phyloP scores from a whole-genome alignment of 2,329 filamentous ascomycete genomes.

The Zymoseptoria pseudotritici region DNA sequence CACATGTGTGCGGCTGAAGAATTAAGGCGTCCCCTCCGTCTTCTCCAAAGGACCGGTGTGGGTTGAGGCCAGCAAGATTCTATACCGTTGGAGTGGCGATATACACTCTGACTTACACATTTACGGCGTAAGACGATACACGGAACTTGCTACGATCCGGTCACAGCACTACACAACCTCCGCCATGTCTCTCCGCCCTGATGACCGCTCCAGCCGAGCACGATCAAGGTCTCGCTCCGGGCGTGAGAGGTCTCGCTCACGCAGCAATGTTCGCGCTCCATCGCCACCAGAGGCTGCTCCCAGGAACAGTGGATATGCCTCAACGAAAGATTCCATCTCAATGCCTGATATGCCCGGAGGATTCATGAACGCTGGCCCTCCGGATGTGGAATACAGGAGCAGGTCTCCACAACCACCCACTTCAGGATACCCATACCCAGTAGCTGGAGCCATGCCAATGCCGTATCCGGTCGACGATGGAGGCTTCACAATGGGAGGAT shows the following conservation, averaged over 20 bases:
- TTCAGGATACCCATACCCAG: not conserved
- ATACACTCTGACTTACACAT: not conserved
- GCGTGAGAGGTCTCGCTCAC: constrained; percentile 31
- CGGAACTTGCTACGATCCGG: not conserved
- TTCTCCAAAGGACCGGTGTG: not conserved
- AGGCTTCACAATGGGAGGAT: constrained; percentile 39
- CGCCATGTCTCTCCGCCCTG: constrained; percentile 25
- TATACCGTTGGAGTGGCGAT: not conserved
- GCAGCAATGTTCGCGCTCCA: constrained; percentile 33
- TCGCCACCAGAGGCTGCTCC: not conserved
- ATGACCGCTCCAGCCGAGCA: constrained; percentile 35
- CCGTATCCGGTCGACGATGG: constrained; percentile 24
- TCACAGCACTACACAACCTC: not conserved
- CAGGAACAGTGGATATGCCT: not conserved
- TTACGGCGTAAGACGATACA: not conserved
- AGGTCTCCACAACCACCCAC: not conserved
- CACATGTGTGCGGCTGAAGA: not conserved
- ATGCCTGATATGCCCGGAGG: not conserved
- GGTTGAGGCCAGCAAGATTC: not conserved
- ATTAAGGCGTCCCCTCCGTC: not conserved
- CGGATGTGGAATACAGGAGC: not conserved
- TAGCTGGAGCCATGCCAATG: constrained; percentile 3
- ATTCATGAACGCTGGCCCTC: not conserved
- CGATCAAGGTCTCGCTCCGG: constrained; percentile 37
- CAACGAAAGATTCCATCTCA: not conserved